Conservation (phyloP, 768 basidiomycete species). For the Tylopilus rubrobrunneus region DNA sequence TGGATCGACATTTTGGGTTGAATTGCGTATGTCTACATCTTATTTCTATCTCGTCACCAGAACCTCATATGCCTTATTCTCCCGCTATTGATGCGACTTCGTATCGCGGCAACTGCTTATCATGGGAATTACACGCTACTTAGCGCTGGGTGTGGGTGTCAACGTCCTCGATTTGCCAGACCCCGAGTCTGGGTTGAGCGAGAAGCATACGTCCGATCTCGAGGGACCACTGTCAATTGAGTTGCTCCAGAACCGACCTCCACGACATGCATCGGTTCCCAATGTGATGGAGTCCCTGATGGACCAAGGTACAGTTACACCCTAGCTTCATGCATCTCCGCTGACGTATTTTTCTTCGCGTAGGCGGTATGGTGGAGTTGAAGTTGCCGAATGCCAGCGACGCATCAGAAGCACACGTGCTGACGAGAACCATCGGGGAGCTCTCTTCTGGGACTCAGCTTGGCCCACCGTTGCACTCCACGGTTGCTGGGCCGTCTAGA, state of each 20-base stretch:
- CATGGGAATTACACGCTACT: neutral
- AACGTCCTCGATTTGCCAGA: too few relatives aligned
- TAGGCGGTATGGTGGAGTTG: constrained; percentile 59
- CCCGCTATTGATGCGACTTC: constrained; percentile 1
- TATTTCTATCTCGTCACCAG: constrained; percentile 10
- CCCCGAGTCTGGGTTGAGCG: too few relatives aligned
- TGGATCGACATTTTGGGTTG: constrained; percentile 66
- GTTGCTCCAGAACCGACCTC: too few relatives aligned
- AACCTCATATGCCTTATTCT: constrained; percentile 8
- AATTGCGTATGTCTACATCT: constrained; percentile 46
- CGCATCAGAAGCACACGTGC: constrained; percentile 29
- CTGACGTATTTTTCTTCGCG: neutral
- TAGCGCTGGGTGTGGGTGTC: too few relatives aligned
- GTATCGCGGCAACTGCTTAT: constrained; percentile 2
- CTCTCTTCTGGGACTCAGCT: constrained; percentile 37
- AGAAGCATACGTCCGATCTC: too few relatives aligned
- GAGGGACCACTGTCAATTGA: too few relatives aligned
- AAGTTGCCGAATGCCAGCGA: constrained; percentile 40
- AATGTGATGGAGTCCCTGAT: too few relatives aligned
- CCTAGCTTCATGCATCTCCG: neutral
- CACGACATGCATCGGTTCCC: too few relatives aligned
- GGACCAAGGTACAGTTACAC: too few relatives aligned
- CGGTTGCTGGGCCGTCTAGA: neutral
- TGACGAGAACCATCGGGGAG: constrained; percentile 34
- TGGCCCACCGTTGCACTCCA: constrained; percentile 17